These are phyloP conservation scores for Pythium vanterpoolii DNA, from an alignment of 352 stramenopile genomes.

Conservation along the genomic window DNA sequence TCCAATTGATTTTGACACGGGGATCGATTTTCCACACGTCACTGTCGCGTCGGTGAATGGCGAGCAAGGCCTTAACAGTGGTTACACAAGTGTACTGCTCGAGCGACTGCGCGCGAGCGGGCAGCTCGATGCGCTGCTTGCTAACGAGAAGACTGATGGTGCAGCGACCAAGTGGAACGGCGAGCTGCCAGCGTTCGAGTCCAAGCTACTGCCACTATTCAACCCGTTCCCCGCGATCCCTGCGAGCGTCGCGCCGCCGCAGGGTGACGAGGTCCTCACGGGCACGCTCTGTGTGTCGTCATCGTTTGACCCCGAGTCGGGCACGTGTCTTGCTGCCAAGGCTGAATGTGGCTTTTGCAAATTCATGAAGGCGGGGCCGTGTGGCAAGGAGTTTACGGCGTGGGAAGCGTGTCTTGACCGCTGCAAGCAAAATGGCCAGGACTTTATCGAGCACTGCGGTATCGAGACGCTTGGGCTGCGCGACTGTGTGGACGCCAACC, in stretches of 20 bases:
- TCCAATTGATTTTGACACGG: conserved; percentile 45
- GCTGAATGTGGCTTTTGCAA: conserved; percentile 88
- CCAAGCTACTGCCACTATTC: conserved; percentile 69
- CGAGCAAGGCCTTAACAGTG: conserved; percentile 39
- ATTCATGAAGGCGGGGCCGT: conserved; percentile 89
- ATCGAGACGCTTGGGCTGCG: conserved; percentile 70
- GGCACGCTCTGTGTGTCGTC: conserved; percentile 71
- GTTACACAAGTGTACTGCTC: conserved; percentile 71
- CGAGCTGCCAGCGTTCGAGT: conserved; percentile 69
- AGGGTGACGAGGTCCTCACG: conserved; percentile 30
- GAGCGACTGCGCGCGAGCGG: conserved; percentile 68
- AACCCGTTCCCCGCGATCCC: conserved; percentile 66
- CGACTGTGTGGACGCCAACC: conserved; percentile 85
- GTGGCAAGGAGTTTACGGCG: conserved; percentile 68
- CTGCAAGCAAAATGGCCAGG: conserved; percentile 63
- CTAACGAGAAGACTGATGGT: conserved; percentile 13
- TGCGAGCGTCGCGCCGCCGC: conserved; percentile 35
- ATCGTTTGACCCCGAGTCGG: conserved; percentile 50
- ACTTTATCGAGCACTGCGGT: conserved; percentile 83
- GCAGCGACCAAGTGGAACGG: conserved; percentile 41
- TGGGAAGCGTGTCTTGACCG: conserved; percentile 82
- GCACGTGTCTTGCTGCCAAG: conserved; percentile 54
- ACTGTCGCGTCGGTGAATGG: conserved; percentile 53
- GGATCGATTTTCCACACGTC: conserved; percentile 48
- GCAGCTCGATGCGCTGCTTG: conserved; percentile 51